Evolutionary conservation across 2,329 filamentous ascomycete genomes (phyloP), one percentile per base, ranked within the genome.

Genomic region (Colletotrichum sojae): DNA sequence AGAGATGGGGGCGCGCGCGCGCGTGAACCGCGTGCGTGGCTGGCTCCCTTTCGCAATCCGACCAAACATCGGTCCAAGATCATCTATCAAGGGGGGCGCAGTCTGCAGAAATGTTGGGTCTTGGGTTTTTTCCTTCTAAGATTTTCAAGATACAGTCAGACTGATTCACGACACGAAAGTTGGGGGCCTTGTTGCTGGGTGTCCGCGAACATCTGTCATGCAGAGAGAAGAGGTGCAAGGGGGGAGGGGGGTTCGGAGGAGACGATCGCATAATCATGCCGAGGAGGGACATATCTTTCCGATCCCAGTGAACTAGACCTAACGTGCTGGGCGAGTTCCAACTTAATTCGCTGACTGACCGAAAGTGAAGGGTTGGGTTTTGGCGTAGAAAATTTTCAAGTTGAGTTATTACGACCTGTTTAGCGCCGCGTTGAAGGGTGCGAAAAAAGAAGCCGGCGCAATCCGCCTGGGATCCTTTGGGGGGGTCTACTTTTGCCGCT

Each of bases 31-130:
- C 46, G 46, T 20, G 31, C 25, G 27, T 27, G 43, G 15, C 16
- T 36, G 56, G 27, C 31, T 58, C 48, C 60, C 39, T 68, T 54
- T 58, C 53, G 53, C 36, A 43, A 58, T 64, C 54, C 40, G 16
- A 31, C 31, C 65, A 58, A 54, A 40, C 59, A 51, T 48, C 40
- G 58, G 48, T 18, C 46, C 27, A 27, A 18, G 66, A 60, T 65
- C 66, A 18, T 9, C 60, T 25, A 25, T 57, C 27, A 43, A 64
- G 40, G 65, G 59, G 52, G 31, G n/a, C 16, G 16, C 13, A 13
- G n/a, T 12, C 51, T 43, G 59, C 22, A 54, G 49, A 46, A 31
- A 25, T 25, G 15, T 12, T 45, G 6, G 13, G 48, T 15, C 20
- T 53, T 6, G 4, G 22, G 6, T 27, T 36, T 36, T 36, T 25